Base-by-base conservation (phyloP, 306 rosid species). In the Trifolium dubium region DNA sequence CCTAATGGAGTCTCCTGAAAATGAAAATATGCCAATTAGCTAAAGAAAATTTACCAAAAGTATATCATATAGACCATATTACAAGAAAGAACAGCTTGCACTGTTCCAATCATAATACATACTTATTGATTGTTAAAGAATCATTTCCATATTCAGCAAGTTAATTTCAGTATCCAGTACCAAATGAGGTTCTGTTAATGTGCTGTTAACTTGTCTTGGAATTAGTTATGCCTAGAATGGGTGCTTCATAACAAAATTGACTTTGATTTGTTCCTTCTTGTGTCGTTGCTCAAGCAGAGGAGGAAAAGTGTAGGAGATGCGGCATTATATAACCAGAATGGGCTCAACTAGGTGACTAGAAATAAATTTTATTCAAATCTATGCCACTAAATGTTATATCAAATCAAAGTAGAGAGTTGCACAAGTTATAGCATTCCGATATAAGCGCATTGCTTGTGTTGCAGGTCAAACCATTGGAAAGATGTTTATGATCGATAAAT, bases 1-100 rank as follows among this genome's bases (percentile, higher is more conserved):
- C 98, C 98, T 69, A 92, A 77, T 39, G 89, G 90, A 53, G 67
- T 77, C 76, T 89, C 93, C 98, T 92, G 76, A 63, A 83, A 66
- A 82, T 54, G 63, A 79, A 73, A 80, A 37, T 15, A 64, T 72
- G 15, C 28, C 35, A 23, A 71, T 72, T 72, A 67, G 67, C 19
- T 10, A 31, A 54, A 53, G 6, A 44, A 68, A 10, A 46, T 34
- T 68, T 68, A 51, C 35, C 11, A 67, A 41, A 59, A 60, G 32
- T 18, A 63, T 39, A 70, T 63, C n/a, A 29, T n/a, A 55, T 47
- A 62, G 31, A 30, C 13, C 47, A 32, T 50, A 12, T 44, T 44
- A 15, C 50, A 44, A 44, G 15, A 44, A 44, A 44, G 50, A 44
- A 44, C 7, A 4, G 2, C 50, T 44, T 44, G 15, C 50, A 12